These are phyloP conservation scores for Silybum marianum DNA, from an alignment of 129 eudicot genomes.

Conservation along the genomic window DNA sequence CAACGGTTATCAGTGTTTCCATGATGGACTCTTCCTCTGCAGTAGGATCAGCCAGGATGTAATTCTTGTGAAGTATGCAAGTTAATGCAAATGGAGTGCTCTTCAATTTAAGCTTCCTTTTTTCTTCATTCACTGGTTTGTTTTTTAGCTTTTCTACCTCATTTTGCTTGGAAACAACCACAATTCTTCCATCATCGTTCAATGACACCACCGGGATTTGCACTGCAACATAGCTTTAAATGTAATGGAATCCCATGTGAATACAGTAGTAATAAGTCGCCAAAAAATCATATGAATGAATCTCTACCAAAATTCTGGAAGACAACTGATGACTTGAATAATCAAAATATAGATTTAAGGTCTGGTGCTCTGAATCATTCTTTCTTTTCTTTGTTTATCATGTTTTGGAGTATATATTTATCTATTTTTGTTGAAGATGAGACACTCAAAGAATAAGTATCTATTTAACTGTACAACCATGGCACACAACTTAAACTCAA, in stretches of 20 bases:
- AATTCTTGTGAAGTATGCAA: conserved; percentile 80
- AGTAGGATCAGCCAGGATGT: conserved; percentile 87
- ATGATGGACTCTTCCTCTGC: conserved; percentile 89
- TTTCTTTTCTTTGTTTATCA: neutral
- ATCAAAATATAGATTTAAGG: neutral
- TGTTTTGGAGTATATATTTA: neutral
- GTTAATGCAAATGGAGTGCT: conserved; percentile 65
- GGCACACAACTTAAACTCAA: too few relatives aligned
- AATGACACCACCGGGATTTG: conserved; percentile 86
- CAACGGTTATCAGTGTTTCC: conserved; percentile 78
- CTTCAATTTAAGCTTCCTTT: conserved; percentile 66
- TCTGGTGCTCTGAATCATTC: neutral
- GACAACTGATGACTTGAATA: neutral
- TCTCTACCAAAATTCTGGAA: neutral
- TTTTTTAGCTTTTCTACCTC: conserved; percentile 49
- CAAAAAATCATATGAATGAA: neutral
- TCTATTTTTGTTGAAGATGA: neutral
- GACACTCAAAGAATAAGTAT: neutral
- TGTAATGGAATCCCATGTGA: conserved; percentile 3
- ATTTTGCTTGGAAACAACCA: conserved; percentile 58
- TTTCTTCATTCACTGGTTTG: conserved; percentile 81
- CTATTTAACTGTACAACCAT: too few relatives aligned
- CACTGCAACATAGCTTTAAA: conserved; percentile 48
- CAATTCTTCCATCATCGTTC: conserved; percentile 88
- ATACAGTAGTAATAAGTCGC: neutral